Percentiles rank a stretch among this genome's conserved stretches.
Evolutionary conservation across 2,329 filamentous ascomycete species (phyloP).

Genomic region (Sporothrix phasma): DNA sequence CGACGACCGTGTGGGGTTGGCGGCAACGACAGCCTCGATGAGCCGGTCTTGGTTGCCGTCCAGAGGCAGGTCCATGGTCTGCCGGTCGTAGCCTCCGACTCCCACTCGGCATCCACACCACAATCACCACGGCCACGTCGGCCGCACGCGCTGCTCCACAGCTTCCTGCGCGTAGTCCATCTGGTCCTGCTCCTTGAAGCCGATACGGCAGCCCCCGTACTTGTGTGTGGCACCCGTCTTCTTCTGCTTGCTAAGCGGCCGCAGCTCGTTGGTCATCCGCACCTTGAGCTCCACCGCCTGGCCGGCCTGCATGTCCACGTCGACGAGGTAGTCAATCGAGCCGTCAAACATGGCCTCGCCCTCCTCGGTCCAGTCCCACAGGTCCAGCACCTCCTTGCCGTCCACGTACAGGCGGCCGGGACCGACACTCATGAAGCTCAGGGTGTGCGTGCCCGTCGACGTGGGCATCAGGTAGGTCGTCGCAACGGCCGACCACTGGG

Average conservation of each 20-base stretch:
- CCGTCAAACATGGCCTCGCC: slow-evolving; percentile 64
- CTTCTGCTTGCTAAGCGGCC: slow-evolving; percentile 50
- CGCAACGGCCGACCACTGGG: slow-evolving; percentile 54
- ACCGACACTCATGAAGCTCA: slow-evolving; percentile 59
- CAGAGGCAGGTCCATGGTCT: slow-evolving; percentile 49
- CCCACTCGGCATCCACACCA: slow-evolving; percentile 64
- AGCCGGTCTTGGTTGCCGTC: slow-evolving; percentile 52
- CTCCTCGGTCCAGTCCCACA: slow-evolving; percentile 60
- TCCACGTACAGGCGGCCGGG: slow-evolving; percentile 53
- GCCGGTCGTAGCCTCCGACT: slow-evolving; percentile 64
- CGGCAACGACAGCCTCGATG: slow-evolving; percentile 49
- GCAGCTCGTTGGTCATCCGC: slow-evolving; percentile 57
- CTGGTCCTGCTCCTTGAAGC: slow-evolving; percentile 57
- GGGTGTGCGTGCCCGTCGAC: slow-evolving; percentile 51
- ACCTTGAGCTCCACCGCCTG: slow-evolving; percentile 51
- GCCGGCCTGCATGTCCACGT: slow-evolving; percentile 48
- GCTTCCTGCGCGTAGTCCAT: slow-evolving; percentile 55
- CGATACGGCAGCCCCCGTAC: slow-evolving; percentile 62
- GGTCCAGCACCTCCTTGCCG: slow-evolving; percentile 49
- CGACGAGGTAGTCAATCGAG: slow-evolving; percentile 53
- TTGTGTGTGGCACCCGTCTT: slow-evolving; percentile 49
- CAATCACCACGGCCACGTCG: slow-evolving; percentile 58
- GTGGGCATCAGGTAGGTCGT: slow-evolving; percentile 50
- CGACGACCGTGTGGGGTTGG: slow-evolving; percentile 57
- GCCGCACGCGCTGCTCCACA: slow-evolving; percentile 50